A percentile compares a stretch with the other conserved stretches of the same genome.
Conservation (phyloP, 2,329 filamentous ascomycete species). For the Clonostachys rosea region DNA sequence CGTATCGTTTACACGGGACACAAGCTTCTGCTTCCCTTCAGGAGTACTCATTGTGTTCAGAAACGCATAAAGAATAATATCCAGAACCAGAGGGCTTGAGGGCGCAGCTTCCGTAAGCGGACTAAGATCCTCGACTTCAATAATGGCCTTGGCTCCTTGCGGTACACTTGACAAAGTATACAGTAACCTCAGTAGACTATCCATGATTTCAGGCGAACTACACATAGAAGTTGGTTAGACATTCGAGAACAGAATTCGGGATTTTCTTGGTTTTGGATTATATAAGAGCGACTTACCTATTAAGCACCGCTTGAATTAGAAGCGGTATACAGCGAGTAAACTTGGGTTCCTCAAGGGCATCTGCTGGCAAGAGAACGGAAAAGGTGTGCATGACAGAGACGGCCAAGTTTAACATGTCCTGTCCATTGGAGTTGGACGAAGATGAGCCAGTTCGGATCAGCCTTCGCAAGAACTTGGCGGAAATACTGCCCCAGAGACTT, state of each 20-base stretch:
- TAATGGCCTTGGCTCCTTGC: constrained; percentile 43
- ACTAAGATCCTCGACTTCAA: constrained; percentile 44
- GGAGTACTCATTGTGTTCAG: constrained; percentile 35
- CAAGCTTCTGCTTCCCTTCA: constrained; percentile 21
- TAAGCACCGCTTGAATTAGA: constrained; percentile 46
- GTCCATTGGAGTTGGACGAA: constrained; percentile 33
- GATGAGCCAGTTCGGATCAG: constrained; percentile 50
- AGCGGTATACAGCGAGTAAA: constrained; percentile 48
- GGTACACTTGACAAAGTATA: constrained; percentile 47
- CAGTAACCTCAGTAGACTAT: constrained; percentile 51
- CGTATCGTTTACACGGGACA: constrained; percentile 36
- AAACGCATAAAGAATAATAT: constrained; percentile 54
- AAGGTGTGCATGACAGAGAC: constrained; percentile 62
- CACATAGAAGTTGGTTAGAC: neutral
- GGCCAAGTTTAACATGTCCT: constrained; percentile 56
- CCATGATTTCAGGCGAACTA: constrained; percentile 48
- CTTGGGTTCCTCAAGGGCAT: constrained; percentile 33
- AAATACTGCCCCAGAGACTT: constrained; percentile 55
- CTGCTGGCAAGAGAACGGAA: constrained; percentile 47
- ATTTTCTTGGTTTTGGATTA: neutral
- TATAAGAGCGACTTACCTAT: constrained; percentile 38
- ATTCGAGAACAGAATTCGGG: neutral
- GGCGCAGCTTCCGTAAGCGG: constrained; percentile 54
- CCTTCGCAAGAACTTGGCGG: constrained; percentile 60
- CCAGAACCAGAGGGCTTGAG: constrained; percentile 45